Evolutionary conservation across 2,329 filamentous ascomycete genomes (phyloP), one percentile per base, ranked within the genome.

Genomic region (Colletotrichum navitas): DNA sequence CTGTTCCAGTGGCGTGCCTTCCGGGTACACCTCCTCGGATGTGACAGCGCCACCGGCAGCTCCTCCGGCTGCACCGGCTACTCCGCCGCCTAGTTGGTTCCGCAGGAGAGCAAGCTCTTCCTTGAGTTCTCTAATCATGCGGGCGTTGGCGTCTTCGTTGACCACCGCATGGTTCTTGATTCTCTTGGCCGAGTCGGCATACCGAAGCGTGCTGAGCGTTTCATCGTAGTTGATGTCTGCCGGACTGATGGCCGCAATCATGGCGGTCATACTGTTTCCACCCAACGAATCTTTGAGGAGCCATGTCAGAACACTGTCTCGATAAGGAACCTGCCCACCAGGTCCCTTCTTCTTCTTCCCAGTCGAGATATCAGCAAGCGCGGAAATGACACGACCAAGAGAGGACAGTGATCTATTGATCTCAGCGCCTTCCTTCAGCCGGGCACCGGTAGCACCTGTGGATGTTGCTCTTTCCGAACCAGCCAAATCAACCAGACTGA

Each of bases 101-200:
- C 96, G 89, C 68, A 99, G 85, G 73, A 97, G 87, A 1, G 93
- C 90, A 69, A 99, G 83, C 79, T 99, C 96, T 81, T 99, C 96
- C 80, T 99, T 99, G 74, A 99, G 86, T 80, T 99, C 96, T 81
- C 96, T 89, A 74, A 99, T 98, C 96, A 99, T 99, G 76, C 96
- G 93, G 72, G 96, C 96, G 79, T 99, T 99, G 58, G 96, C 95
- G 83, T 99, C 96, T 81, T 99, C 96, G 85, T 99, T 99, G 81
- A 99, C 93, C 62, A 99, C 96, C 68, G 96, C 96, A 81, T 99
- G 96, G 84, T 99, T 99, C 94, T 98, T 98, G 88, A 99, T 99
- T 77, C 96, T 91, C 85, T 99, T 99, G 34, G 96, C 96, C 10
- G 94, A 98, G 80, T 99, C 95, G 67, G 97, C 96, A 81, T 99